Evolutionary conservation across 352 stramenopile genomes (phyloP), one percentile per base, ranked within the genome.

Genomic region (Phytopythium cucurbitacearum): DNA sequence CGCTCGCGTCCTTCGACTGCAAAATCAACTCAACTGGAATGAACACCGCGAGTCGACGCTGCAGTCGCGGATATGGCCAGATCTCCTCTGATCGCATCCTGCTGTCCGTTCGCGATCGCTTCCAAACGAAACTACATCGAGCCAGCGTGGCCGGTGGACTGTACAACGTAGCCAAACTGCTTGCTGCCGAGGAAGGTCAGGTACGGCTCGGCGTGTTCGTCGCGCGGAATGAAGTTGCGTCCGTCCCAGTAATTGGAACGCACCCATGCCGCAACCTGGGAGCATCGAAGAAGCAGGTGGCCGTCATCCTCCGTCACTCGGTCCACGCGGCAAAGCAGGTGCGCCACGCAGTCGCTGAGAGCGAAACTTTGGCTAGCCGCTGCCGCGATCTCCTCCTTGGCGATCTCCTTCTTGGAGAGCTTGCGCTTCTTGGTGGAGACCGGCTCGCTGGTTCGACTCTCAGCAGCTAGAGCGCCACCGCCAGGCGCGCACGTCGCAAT

Each of bases 151-250:
- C 21, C 3, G 36, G 7, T 52, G 45, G 15, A 36, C 28, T 68
- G 42, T 5, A 66, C n/a, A 28, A 93, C 79, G 62, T 85, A 82
- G 9, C 71, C 82, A 63, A 95, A 93, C 16, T 63, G 47, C 67
- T 92, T 83, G 51, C 78, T 91, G 15, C 85, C 85, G 4, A 95
- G 66, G 48, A 95, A 95, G n/a, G 85, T 89, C 44, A 95, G 60
- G 51, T 83, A 93, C 16, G 81, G 72, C 41, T 73, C 56, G 4
- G 60, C 59, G 1, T 66, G 33, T 3, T 57, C 54, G 4, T 50
- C 32, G 48, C 61, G 64, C 4, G 81, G 69, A 42, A 87, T 75
- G 48, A 95, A 93, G 46, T 84, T 86, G 49, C 85, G 81, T 41
- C 82, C 82, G 57, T 95, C 73, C 85, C 85, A 95, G 53, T 95